phyloP scores from a whole-genome alignment of 257 asterid genomes.

The Solanum lycopersicoides region DNA sequence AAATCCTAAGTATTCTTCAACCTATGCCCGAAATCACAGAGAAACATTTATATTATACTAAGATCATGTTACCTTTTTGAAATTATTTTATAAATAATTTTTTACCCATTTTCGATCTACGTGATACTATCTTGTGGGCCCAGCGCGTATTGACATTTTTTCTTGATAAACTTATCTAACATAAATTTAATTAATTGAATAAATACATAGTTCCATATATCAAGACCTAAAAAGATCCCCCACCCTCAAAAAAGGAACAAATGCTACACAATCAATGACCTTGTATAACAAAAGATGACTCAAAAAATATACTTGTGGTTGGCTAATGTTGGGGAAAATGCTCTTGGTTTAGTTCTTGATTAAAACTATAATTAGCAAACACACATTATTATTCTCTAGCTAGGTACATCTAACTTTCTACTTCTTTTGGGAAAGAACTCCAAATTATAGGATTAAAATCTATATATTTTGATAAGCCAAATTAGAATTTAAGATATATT shows the following conservation, averaged over 20 bases:
- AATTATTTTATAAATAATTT: too few species aligned
- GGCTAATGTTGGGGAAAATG: background rate
- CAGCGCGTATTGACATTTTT: too few species aligned
- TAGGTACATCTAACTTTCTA: background rate
- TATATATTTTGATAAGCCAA: background rate
- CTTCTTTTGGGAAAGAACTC: background rate
- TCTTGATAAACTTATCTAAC: too few species aligned
- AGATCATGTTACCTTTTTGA: rapidly evolving
- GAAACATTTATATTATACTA: too few species aligned
- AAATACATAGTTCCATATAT: background rate
- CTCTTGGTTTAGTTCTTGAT: background rate
- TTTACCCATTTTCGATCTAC: too few species aligned
- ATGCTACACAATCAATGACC: background rate
- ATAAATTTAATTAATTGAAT: background rate
- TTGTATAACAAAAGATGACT: background rate
- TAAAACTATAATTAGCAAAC: background rate
- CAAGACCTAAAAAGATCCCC: background rate
- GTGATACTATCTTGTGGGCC: too few species aligned
- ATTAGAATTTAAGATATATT: background rate
- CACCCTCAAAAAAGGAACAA: background rate
- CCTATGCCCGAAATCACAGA: too few species aligned
- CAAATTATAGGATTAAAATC: background rate
- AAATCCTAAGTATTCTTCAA: background rate
- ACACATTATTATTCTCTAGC: background rate
- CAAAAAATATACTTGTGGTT: background rate